Conservation (phyloP, 139 green algal species). For the Gonium pectorale region DNA sequence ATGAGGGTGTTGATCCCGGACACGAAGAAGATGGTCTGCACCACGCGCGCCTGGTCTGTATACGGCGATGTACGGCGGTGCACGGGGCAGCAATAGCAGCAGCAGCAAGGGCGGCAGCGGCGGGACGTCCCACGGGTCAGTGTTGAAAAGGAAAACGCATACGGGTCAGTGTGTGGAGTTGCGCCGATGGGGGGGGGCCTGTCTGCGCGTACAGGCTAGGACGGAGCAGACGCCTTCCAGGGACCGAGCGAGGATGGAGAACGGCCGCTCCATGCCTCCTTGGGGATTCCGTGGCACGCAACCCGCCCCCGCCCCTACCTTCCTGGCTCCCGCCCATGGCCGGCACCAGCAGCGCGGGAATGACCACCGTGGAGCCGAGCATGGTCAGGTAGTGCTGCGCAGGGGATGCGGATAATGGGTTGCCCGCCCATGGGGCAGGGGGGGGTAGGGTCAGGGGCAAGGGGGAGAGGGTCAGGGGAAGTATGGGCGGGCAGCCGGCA, state of each 20-base stretch:
- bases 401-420: neutral
- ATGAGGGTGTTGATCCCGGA: constrained; percentile 75
- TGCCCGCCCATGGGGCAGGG: neutral
- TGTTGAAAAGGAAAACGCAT: too few species aligned
- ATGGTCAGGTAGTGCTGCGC: constrained; percentile 76
- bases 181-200: too few species aligned
- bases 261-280: too few species aligned
- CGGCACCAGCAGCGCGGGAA: constrained; percentile 70
- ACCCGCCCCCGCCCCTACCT: constrained; percentile 22
- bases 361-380: constrained; percentile 74
- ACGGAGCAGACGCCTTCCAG: too few species aligned
- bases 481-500: neutral
- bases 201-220: too few species aligned
- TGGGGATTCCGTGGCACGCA: too few species aligned
- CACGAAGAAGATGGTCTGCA: constrained; percentile 72
- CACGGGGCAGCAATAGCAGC: too few species aligned
- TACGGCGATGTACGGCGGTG: too few species aligned
- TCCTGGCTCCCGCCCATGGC: constrained; percentile 63
- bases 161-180: too few species aligned
- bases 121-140: too few species aligned
- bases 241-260: too few species aligned
- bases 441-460: neutral
- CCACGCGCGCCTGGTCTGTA: constrained; percentile 34
- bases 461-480: neutral
- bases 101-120: too few species aligned